phyloP scores from a whole-genome alignment of 2,329 filamentous ascomycete species.

The Aspergillus piperis region DNA sequence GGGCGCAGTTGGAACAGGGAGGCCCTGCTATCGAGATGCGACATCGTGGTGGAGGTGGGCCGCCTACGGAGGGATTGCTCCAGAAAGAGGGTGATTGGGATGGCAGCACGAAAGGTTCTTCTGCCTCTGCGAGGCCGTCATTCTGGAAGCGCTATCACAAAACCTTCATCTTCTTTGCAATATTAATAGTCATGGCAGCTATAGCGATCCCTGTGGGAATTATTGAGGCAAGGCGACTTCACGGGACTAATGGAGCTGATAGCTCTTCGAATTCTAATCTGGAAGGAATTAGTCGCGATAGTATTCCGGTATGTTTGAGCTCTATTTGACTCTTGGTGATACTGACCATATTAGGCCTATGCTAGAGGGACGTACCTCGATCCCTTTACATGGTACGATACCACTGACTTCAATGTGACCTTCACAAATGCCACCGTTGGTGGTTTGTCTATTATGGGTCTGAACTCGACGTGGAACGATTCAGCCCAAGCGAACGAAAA shows the following conservation, averaged over 20 bases:
- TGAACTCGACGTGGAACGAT: conserved; percentile 85
- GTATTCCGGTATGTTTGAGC: conserved; percentile 56
- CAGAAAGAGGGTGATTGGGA: conserved; percentile 47
- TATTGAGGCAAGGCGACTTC: conserved; percentile 65
- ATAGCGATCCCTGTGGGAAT: conserved; percentile 70
- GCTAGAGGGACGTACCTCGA: conserved; percentile 79
- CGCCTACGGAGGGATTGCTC: conserved; percentile 50
- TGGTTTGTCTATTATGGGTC: conserved; percentile 85
- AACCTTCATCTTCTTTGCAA: conserved; percentile 58
- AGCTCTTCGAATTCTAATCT: conserved; percentile 49
- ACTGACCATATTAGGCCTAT: conserved; percentile 40
- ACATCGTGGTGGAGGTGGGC: conserved; percentile 39
- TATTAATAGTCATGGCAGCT: conserved; percentile 58
- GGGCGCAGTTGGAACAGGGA: conserved; percentile 69
- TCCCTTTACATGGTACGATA: conserved; percentile 89
- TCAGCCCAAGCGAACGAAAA: conserved; percentile 73
- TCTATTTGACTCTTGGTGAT: neutral
- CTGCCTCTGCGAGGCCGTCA: conserved; percentile 14
- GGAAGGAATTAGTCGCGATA: conserved; percentile 54
- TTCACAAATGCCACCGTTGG: conserved; percentile 86
- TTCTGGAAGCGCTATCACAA: conserved; percentile 46
- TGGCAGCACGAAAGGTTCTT: conserved; percentile 31
- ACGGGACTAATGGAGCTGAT: conserved; percentile 21
- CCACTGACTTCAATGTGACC: conserved; percentile 87
- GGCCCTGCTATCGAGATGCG: conserved; percentile 51